Evolutionary conservation across 1,139 yeast genomes (phyloP).

Genomic region (Yamadazyma aaseri): DNA sequence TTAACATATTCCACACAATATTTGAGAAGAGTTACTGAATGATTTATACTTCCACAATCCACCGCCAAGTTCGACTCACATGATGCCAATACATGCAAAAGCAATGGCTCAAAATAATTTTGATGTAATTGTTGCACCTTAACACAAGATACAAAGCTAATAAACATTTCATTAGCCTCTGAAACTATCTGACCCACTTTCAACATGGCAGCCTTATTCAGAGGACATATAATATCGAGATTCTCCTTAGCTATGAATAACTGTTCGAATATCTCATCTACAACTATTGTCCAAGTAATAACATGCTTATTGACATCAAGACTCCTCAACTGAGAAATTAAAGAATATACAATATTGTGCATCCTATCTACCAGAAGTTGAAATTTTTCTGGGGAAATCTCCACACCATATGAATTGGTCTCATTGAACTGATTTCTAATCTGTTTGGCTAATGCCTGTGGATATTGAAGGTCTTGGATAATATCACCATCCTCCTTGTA

Average conservation of each 20-base stretch:
- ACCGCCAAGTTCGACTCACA: constrained; percentile 4
- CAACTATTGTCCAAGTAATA: background rate
- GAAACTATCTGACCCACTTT: constrained; percentile 5
- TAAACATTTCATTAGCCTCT: constrained; percentile 5
- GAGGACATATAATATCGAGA: background rate
- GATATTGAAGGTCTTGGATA: too few relatives aligned
- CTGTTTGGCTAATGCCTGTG: too few relatives aligned
- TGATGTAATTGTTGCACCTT: background rate
- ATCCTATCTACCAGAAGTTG: background rate
- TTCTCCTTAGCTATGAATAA: background rate
- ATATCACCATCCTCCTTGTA: too few relatives aligned
- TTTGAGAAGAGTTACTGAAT: constrained; percentile 1
- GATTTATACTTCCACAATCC: constrained; percentile 6
- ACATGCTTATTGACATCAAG: background rate
- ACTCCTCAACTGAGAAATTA: background rate
- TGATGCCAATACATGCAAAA: constrained; percentile 2
- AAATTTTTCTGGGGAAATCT: background rate
- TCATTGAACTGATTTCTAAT: too few relatives aligned
- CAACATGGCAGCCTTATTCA: background rate
- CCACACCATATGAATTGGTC: too few relatives aligned
- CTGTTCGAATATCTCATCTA: background rate
- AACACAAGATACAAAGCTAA: constrained; percentile 1
- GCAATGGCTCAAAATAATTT: background rate
- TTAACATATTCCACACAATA: background rate
- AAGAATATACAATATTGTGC: constrained; percentile 1